Conservation (phyloP, 208 protist species). For the Crithidia thermophila region DNA sequence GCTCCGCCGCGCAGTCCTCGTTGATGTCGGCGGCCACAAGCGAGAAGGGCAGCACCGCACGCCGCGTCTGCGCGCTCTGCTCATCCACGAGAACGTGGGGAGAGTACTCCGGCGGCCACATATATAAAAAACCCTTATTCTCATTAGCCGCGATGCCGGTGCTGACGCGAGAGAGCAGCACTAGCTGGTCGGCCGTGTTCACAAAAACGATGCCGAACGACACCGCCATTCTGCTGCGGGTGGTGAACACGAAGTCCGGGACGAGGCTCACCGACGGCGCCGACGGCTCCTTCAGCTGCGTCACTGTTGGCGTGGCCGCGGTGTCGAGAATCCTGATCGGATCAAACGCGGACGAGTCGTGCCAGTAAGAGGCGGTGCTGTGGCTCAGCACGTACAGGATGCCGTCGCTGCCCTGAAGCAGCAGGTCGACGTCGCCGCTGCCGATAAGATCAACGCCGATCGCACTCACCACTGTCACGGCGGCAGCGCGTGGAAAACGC, state of each 20-base stretch:
- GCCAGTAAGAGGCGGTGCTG: neutral
- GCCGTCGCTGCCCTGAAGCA: conserved; percentile 52
- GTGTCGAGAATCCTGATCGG: neutral
- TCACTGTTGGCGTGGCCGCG: neutral
- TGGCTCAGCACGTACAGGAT: conserved; percentile 36
- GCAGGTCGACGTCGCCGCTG: conserved; percentile 40
- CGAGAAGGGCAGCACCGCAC: conserved; percentile 32
- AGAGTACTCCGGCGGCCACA: conserved; percentile 23
- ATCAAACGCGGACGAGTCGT: neutral
- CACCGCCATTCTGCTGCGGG: neutral
- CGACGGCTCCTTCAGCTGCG: neutral
- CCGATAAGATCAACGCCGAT: conserved; percentile 45
- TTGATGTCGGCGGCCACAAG: conserved; percentile 54
- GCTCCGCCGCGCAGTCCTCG: conserved; percentile 64
- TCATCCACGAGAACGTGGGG: conserved; percentile 16
- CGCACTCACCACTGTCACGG: conserved; percentile 45
- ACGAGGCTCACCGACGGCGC: conserved; percentile 21
- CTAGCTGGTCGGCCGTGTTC: conserved; percentile 28
- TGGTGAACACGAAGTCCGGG: neutral
- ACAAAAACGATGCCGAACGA: conserved; percentile 35
- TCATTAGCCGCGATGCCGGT: neutral
- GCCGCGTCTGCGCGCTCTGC: neutral
- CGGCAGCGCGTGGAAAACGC: no score
- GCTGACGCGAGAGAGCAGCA: conserved; percentile 24
- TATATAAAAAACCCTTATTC: neutral